These are phyloP conservation scores for Cryptococcus floricola DNA, from an alignment of 1,284 basidiomycete genomes.

Conservation along the genomic window DNA sequence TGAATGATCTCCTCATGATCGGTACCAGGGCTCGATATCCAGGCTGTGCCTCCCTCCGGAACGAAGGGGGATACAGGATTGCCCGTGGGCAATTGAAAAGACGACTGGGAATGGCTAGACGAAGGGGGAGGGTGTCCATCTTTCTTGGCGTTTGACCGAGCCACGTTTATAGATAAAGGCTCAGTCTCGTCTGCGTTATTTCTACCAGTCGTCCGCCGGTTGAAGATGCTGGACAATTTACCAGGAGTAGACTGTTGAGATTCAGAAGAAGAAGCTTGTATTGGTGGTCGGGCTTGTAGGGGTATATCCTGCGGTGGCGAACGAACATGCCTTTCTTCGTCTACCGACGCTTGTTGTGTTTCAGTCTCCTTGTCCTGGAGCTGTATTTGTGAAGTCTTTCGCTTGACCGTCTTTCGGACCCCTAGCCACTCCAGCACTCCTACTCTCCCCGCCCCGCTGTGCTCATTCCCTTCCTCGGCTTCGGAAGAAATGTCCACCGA, in stretches of 20 bases:
- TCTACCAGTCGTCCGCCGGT: constrained; percentile 17
- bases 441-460: constrained; percentile 7
- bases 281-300: neutral
- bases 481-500: neutral
- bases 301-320: neutral
- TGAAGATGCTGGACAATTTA: constrained; percentile 18
- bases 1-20: constrained; percentile 34
- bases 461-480: constrained; percentile 1
- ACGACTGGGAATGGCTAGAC: constrained; percentile 18
- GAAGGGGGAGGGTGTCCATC: constrained; percentile 10
- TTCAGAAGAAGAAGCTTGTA: constrained; percentile 4
- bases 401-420: constrained; percentile 32
- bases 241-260: constrained; percentile 4
- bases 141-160: neutral
- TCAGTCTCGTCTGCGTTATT: constrained; percentile 7
- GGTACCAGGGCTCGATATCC: constrained; percentile 22
- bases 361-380: constrained; percentile 7
- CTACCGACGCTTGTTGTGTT: neutral
- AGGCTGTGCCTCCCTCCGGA: constrained; percentile 6
- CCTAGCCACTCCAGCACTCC: constrained; percentile 43
- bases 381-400: constrained; percentile 32
- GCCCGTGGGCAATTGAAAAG: constrained; percentile 19
- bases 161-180: neutral
- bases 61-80: constrained; percentile 13
- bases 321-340: neutral